Evolutionary conservation across 371 early-diverging fungal genomes (phyloP).

Genomic region (Mortierella sp.): DNA sequence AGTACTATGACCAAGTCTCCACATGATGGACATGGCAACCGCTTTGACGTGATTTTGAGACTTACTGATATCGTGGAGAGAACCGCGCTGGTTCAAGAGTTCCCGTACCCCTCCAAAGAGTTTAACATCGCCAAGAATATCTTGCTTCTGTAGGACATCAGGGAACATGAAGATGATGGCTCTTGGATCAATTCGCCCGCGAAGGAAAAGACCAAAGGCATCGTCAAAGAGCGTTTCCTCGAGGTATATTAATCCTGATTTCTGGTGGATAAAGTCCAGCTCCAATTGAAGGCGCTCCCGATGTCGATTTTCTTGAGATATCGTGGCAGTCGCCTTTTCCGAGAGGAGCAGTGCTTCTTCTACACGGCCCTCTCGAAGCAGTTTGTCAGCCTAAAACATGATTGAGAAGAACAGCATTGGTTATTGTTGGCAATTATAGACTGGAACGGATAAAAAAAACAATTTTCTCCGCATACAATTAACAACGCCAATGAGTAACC

Average conservation of each 20-base stretch:
- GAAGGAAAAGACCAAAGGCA: conserved; percentile 71
- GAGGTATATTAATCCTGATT: conserved; percentile 76
- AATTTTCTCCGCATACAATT: not conserved
- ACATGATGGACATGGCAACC: too few species aligned
- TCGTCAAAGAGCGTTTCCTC: conserved; percentile 79
- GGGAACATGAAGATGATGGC: conserved; percentile 72
- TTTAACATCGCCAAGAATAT: conserved; percentile 25
- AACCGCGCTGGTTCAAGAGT: conserved; percentile 58
- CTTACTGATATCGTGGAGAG: conserved; percentile 68
- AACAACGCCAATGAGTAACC: not conserved
- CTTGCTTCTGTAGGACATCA: conserved; percentile 60
- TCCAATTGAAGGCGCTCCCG: conserved; percentile 65
- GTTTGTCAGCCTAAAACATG: conserved; percentile 31
- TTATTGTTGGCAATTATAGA: not conserved
- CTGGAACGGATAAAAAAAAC: too few species aligned
- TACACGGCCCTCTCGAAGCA: conserved; percentile 36
- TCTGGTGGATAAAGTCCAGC: conserved; percentile 73
- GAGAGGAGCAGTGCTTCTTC: conserved; percentile 52
- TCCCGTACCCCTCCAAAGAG: conserved; percentile 66
- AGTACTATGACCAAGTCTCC: too few species aligned
- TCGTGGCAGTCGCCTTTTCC: conserved; percentile 63
- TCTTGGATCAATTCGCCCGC: conserved; percentile 77
- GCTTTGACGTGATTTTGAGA: not conserved
- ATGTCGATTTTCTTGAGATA: conserved; percentile 62
- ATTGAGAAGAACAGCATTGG: not conserved